These are phyloP conservation scores for Bruguiera hainesii DNA, from an alignment of 441 rosid species.

Conservation along the genomic window DNA sequence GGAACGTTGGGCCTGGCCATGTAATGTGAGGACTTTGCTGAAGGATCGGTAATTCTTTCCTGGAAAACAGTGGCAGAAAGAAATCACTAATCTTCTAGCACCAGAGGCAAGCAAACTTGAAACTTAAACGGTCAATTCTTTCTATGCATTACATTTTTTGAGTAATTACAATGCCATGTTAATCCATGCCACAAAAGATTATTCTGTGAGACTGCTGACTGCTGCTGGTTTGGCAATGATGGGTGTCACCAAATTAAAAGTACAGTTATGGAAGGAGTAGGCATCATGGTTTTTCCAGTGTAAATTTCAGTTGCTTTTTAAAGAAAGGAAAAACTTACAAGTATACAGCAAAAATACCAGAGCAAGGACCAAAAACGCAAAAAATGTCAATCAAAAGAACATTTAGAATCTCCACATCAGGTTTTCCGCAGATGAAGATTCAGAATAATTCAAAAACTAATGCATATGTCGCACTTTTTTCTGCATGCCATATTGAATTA, in stretches of 20 bases:
- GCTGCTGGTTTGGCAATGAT: conserved; percentile 5
- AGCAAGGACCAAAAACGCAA: not conserved
- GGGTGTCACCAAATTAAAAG: not conserved
- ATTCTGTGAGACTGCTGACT: not conserved
- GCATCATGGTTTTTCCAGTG: not conserved
- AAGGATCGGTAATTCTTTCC: conserved; percentile 54
- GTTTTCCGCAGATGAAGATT: not conserved
- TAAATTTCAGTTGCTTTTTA: not conserved
- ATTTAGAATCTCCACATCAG: not conserved
- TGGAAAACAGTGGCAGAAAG: conserved; percentile 27
- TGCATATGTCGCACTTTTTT: not conserved
- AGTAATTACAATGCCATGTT: not conserved
- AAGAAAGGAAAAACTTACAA: not conserved
- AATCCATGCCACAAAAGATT: not conserved
- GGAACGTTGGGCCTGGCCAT: conserved; percentile 29
- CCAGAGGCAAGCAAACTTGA: conserved; percentile 12
- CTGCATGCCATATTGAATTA: not conserved
- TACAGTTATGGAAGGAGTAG: not conserved
- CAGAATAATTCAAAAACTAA: not conserved
- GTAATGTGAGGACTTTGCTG: conserved; percentile 33
- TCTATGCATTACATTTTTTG: not conserved
- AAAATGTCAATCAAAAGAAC: not conserved
- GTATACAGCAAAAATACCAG: not conserved
- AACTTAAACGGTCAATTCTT: conserved; percentile 9
- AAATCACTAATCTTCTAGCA: conserved; percentile 15